Conservation (phyloP, 768 basidiomycete genomes). For the Mrakia gelida region DNA sequence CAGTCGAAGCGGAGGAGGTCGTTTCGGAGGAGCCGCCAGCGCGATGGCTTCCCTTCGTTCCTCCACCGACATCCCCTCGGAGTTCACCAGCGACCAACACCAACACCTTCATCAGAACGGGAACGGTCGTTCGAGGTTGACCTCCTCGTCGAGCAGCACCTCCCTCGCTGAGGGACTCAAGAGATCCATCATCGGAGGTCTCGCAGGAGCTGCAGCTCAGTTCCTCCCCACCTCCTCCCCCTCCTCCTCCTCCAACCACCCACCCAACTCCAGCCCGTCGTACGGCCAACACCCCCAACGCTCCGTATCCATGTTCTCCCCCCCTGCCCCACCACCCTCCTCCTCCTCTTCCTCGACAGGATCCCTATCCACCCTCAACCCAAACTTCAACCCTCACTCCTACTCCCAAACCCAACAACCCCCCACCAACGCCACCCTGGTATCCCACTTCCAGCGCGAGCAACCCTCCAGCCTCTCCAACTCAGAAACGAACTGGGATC, state of each 20-base stretch:
- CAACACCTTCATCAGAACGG: neutral
- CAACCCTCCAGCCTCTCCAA: neutral
- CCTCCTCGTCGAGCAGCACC: neutral
- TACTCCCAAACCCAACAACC: neutral
- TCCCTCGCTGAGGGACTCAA: constrained; percentile 2
- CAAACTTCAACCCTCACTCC: neutral
- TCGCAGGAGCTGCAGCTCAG: neutral
- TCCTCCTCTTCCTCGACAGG: neutral
- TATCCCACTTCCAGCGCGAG: constrained; percentile 1
- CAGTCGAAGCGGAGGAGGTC: neutral
- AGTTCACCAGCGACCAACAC: neutral
- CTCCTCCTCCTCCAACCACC: neutral
- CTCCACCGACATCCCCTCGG: neutral
- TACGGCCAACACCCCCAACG: neutral
- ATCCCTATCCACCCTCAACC: neutral
- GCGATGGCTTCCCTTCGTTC: constrained; percentile 6
- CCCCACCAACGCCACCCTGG: neutral
- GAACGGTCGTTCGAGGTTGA: neutral
- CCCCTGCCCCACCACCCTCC: too few relatives aligned
- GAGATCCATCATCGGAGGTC: constrained; percentile 2
- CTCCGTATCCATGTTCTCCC: neutral
- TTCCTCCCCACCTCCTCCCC: neutral
- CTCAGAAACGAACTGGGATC: neutral
- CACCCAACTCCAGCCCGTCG: neutral
- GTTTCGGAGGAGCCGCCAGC: neutral